Evolutionary conservation across 2,329 filamentous ascomycete genomes (phyloP).

Genomic region (Helotiales sp.): DNA sequence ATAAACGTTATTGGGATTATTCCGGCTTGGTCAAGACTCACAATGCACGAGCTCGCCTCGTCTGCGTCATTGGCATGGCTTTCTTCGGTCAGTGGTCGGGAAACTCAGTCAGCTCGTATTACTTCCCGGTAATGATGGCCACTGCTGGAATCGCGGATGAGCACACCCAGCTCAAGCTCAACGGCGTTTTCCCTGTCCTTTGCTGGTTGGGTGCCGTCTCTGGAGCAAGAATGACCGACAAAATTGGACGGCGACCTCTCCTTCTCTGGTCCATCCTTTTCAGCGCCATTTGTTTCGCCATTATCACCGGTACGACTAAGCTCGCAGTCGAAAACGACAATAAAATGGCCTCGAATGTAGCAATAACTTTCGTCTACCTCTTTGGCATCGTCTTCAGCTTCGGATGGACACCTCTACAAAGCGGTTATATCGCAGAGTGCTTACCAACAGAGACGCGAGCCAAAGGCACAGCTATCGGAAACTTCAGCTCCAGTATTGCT

Average conservation of each 20-base stretch:
- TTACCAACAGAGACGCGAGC: slow-evolving; percentile 45
- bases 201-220: slow-evolving; percentile 24
- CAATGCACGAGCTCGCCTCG: slow-evolving; percentile 30
- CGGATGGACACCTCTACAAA: slow-evolving; percentile 51
- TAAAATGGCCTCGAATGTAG: slow-evolving; percentile 19
- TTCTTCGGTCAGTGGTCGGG: slow-evolving; percentile 39
- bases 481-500: slow-evolving; percentile 41
- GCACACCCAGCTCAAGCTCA: slow-evolving; percentile 32
- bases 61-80: slow-evolving; percentile 35
- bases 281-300: slow-evolving; percentile 33
- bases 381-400: slow-evolving; percentile 53
- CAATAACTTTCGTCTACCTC: slow-evolving; percentile 51
- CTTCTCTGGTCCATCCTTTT: slow-evolving; percentile 27
- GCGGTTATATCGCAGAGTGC: slow-evolving; percentile 50
- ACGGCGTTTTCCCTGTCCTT: slow-evolving; percentile 26
- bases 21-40: slow-evolving; percentile 28
- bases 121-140: slow-evolving; percentile 26
- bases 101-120: slow-evolving; percentile 22
- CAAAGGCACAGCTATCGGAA: slow-evolving; percentile 43
- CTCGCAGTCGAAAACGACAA: slow-evolving; percentile 7
- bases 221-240: slow-evolving; percentile 25
- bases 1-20: slow-evolving; percentile 38
- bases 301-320: slow-evolving; percentile 43
- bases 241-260: slow-evolving; percentile 32
- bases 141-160: slow-evolving; percentile 33